These are phyloP conservation scores for Clarireedia hainanense DNA, from an alignment of 2,329 filamentous ascomycete species.

Conservation along the genomic window DNA sequence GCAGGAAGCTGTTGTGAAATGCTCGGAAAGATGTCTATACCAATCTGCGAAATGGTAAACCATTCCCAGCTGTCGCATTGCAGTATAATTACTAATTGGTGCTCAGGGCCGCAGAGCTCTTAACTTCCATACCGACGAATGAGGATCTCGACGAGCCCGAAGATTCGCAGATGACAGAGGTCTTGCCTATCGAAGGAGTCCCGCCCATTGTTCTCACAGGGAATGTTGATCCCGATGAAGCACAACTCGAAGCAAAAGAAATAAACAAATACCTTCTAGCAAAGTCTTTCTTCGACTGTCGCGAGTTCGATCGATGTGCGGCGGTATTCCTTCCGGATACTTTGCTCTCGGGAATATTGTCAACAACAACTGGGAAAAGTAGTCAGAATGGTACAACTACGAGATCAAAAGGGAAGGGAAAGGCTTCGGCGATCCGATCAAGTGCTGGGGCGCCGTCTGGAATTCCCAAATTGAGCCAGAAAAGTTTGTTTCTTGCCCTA, in stretches of 20 bases:
- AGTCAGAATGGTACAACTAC: constrained; percentile 33
- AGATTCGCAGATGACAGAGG: constrained; percentile 50
- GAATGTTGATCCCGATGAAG: constrained; percentile 64
- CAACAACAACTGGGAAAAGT: constrained; percentile 33
- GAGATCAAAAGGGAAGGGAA: constrained; percentile 57
- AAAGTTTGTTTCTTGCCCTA: constrained; percentile 82
- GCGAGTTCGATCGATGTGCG: constrained; percentile 89
- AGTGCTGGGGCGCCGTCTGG: constrained; percentile 9
- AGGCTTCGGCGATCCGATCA: constrained; percentile 15
- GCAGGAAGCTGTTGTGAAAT: constrained; percentile 80
- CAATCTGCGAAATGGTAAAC: constrained; percentile 89
- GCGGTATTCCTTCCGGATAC: constrained; percentile 79
- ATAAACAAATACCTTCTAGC: constrained; percentile 79
- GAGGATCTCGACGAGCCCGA: constrained; percentile 45
- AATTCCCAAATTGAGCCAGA: constrained; percentile 67
- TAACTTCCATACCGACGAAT: constrained; percentile 64
- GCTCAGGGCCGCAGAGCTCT: constrained; percentile 82
- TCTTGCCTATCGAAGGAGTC: constrained; percentile 36
- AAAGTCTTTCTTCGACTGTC: constrained; percentile 90
- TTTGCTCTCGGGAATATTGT: constrained; percentile 59
- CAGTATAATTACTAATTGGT: constrained; percentile 9
- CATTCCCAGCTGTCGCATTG: neutral
- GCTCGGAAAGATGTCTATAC: constrained; percentile 90
- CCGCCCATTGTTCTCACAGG: constrained; percentile 44
- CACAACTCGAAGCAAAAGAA: constrained; percentile 68